phyloP scores from a whole-genome alignment of 2,329 filamentous ascomycete genomes.

The Aspergillus fumigatus region DNA sequence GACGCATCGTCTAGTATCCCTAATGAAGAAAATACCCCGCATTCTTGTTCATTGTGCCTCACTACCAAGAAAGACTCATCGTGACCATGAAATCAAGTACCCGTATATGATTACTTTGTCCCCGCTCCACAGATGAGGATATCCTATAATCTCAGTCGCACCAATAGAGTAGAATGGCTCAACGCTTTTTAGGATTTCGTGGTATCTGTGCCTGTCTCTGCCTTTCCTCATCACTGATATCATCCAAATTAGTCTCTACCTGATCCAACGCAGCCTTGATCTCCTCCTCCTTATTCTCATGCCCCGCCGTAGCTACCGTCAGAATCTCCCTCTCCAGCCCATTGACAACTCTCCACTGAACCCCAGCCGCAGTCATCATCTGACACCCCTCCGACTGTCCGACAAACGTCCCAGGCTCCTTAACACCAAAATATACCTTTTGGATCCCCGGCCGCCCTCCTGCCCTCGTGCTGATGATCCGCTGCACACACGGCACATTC shows the following conservation, averaged over 20 bases:
- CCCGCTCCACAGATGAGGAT: too few relatives aligned
- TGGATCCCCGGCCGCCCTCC: slow-evolving; percentile 57
- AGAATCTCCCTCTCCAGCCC: slow-evolving; percentile 81
- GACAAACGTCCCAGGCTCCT: slow-evolving; percentile 88
- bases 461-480: slow-evolving; percentile 58
- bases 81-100: too few relatives aligned
- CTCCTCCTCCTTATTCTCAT: slow-evolving; percentile 44
- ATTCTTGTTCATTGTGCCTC: neutral
- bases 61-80: neutral
- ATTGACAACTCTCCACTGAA: slow-evolving; percentile 66
- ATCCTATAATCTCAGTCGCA: too few relatives aligned
- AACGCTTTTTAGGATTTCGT: slow-evolving; percentile 41
- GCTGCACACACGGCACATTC: slow-evolving; percentile 61
- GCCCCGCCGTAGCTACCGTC: slow-evolving; percentile 76
- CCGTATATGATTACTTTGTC: too few relatives aligned
- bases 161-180: neutral
- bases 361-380: slow-evolving; percentile 66
- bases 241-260: slow-evolving; percentile 33
- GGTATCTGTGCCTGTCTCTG: slow-evolving; percentile 34
- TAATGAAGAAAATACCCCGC: neutral
- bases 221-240: slow-evolving; percentile 37
- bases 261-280: slow-evolving; percentile 22
- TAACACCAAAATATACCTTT: slow-evolving; percentile 80
- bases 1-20: neutral
- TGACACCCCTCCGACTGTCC: slow-evolving; percentile 70